These are phyloP conservation scores for Carex cristatella DNA, from an alignment of 176 grass and related monocot genomes.

Conservation along the genomic window DNA sequence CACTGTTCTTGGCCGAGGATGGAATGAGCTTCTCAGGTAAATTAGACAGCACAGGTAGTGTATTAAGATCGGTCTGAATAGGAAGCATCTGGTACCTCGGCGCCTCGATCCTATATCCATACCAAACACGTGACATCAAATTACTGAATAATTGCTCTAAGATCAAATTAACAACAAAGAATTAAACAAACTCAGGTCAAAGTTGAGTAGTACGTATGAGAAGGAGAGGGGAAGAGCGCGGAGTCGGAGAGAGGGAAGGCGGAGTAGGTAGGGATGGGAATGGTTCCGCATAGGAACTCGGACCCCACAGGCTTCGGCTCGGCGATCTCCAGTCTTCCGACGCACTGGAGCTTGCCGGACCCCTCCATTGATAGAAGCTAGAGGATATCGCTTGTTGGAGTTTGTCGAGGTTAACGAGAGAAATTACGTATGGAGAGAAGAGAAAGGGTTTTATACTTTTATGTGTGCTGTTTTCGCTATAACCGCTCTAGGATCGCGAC, in stretches of 20 bases:
- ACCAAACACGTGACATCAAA: slow-evolving; percentile 6
- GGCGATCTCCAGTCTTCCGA: slow-evolving; percentile 75
- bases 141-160: not conserved
- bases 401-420: not conserved
- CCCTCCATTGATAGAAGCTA: slow-evolving; percentile 44
- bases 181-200: not conserved
- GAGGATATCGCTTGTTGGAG: not conserved
- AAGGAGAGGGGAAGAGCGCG: slow-evolving; percentile 56
- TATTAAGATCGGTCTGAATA: slow-evolving; percentile 89
- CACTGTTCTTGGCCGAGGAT: slow-evolving; percentile 46
- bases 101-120: slow-evolving; percentile 59
- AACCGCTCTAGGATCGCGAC: not conserved
- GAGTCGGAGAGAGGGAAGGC: slow-evolving; percentile 50
- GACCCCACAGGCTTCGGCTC: slow-evolving; percentile 56
- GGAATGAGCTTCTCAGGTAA: slow-evolving; percentile 66
- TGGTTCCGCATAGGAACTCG: slow-evolving; percentile 73
- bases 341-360: slow-evolving; percentile 69
- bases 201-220: slow-evolving; percentile 38
- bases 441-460: not conserved
- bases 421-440: not conserved
- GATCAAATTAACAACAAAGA: not conserved
- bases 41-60: slow-evolving; percentile 58
- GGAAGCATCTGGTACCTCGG: slow-evolving; percentile 98
- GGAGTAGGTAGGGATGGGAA: slow-evolving; percentile 86
- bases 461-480: not conserved